These are phyloP conservation scores for Teratosphaeria gauchensis DNA, from an alignment of 2,329 filamentous ascomycete species.

Conservation along the genomic window DNA sequence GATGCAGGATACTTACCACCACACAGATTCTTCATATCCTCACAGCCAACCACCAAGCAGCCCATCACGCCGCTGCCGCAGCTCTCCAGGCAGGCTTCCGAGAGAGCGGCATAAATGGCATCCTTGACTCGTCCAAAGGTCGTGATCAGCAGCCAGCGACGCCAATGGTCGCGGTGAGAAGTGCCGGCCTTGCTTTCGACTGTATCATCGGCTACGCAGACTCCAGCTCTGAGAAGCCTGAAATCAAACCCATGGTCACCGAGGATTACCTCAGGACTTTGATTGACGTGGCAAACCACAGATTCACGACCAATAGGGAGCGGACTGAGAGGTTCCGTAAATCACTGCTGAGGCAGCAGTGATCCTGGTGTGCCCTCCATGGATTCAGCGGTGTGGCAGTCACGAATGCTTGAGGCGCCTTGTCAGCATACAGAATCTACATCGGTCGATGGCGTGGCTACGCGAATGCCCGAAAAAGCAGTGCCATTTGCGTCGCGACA, in stretches of 20 bases:
- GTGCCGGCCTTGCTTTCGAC: constrained; percentile 72
- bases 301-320: constrained; percentile 60
- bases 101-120: constrained; percentile 62
- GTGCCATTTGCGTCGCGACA: too few relatives aligned
- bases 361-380: not conserved
- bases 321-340: constrained; percentile 56
- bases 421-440: not conserved
- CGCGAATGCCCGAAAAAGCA: too few relatives aligned
- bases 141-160: constrained; percentile 1
- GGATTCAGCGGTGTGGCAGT: not conserved
- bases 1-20: not conserved
- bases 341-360: constrained; percentile 31
- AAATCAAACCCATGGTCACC: constrained; percentile 49
- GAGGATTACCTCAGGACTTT: constrained; percentile 59
- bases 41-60: constrained; percentile 62
- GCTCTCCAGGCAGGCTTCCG: constrained; percentile 77
- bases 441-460: too few relatives aligned
- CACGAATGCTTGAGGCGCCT: not conserved
- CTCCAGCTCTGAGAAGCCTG: not conserved
- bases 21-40: constrained; percentile 78
- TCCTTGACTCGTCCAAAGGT: constrained; percentile 1
- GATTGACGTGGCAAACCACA: constrained; percentile 60
- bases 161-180: constrained; percentile 73
- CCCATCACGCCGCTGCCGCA: constrained; percentile 64
- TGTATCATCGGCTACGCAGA: constrained; percentile 57